phyloP scores from a whole-genome alignment of 2,329 filamentous ascomycete genomes.

The Zymoseptoria tritici region DNA sequence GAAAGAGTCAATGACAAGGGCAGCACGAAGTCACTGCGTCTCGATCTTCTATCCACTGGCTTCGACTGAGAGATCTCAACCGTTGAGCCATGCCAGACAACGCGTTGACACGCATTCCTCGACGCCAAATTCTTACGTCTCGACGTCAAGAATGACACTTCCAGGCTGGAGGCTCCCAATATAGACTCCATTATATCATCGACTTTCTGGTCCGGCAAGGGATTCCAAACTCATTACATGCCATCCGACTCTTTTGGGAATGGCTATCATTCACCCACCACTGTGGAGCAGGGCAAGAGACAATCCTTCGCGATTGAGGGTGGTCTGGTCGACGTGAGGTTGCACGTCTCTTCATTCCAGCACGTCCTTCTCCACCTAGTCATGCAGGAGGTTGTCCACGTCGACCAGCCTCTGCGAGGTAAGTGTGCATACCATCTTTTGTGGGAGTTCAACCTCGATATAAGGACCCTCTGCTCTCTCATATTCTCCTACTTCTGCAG shows the following conservation, averaged over 20 bases:
- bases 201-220: conserved; percentile 19
- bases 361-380: conserved; percentile 10
- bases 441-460: conserved; percentile 13
- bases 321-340: conserved; percentile 4
- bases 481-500: conserved; percentile 2
- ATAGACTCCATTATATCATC: conserved; percentile 1
- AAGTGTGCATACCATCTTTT: conserved; percentile 8
- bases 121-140: not conserved
- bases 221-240: conserved; percentile 25
- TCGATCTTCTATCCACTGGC: not conserved
- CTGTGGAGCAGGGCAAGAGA: not conserved
- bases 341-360: conserved; percentile 21
- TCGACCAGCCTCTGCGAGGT: conserved; percentile 26
- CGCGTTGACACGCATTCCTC: not conserved
- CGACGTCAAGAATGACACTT: not conserved
- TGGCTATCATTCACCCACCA: conserved; percentile 11
- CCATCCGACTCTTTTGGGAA: conserved; percentile 22
- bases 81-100: not conserved
- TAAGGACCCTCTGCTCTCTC: conserved; percentile 13
- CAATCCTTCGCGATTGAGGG: not conserved
- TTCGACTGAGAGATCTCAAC: not conserved
- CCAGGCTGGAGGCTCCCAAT: not conserved
- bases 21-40: not conserved
- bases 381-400: conserved; percentile 8
- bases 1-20: not conserved